Conservation (phyloP, 2,329 filamentous ascomycete genomes). For the Sporothrix humicola region DNA sequence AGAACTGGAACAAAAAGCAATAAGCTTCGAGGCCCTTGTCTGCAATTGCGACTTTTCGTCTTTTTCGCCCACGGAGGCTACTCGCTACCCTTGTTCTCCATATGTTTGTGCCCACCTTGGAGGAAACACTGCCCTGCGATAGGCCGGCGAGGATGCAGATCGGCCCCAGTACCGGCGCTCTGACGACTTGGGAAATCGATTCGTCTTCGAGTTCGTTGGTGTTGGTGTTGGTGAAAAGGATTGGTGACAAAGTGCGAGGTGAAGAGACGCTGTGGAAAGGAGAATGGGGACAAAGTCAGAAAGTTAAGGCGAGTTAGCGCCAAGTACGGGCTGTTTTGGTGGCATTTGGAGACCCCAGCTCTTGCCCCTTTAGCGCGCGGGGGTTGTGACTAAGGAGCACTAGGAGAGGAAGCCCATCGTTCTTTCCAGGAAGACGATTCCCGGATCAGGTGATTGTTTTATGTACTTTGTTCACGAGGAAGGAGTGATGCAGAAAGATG, state of each 20-base stretch:
- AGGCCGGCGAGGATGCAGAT: slow-evolving; percentile 3
- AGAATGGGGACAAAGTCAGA: background rate
- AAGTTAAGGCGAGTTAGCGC: slow-evolving; percentile 1
- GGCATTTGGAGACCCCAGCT: slow-evolving; percentile 24
- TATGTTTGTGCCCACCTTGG: slow-evolving; percentile 8
- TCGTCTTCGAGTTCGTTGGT: background rate
- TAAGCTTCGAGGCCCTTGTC: background rate
- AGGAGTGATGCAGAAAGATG: background rate
- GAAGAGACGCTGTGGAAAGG: background rate
- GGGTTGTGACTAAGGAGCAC: slow-evolving; percentile 4
- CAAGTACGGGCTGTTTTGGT: background rate
- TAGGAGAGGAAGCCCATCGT: background rate
- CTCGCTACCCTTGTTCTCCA: slow-evolving; percentile 12
- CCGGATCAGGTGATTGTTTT: slow-evolving; percentile 8
- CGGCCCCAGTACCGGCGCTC: slow-evolving; percentile 4
- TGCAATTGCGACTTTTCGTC: background rate
- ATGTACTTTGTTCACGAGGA: background rate
- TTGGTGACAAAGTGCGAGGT: background rate
- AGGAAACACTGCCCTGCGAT: slow-evolving; percentile 15
- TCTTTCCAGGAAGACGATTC: slow-evolving; percentile 29
- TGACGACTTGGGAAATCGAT: slow-evolving; percentile 21
- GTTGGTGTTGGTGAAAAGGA: background rate
- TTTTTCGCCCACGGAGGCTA: background rate
- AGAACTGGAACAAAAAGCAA: background rate
- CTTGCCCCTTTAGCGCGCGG: slow-evolving; percentile 29